Evolutionary conservation across 495 filamentous ascomycete species (phyloP), one percentile per base, ranked within the genome.

Genomic region (Elaphomyces granulatus): DNA sequence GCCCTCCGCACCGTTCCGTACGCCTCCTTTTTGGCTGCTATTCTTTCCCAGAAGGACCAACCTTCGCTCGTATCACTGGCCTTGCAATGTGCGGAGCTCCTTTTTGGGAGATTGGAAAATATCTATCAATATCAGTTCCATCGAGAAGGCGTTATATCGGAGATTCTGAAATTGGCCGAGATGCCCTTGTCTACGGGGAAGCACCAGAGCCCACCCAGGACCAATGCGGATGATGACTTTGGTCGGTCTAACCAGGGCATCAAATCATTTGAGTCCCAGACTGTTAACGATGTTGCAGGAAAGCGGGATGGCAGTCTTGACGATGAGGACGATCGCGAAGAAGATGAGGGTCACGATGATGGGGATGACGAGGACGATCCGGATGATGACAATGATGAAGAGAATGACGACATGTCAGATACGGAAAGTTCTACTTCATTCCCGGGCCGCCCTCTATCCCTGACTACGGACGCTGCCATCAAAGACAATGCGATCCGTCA

Each of bases 61-160:
- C 76, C 83, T 0, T 78, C 80, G 6, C 64, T 99, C 7, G 87
- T 96, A 10, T 81, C 83, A 26, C 78, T 71, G 47, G 90, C 87
- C 12, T 64, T 99, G 14, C 80, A 92, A 48, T 88, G 87, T 32
- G 79, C 87, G 1, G 87, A 96, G 55, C 61, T 96, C 2, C 66
- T 99, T 2, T 70, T 95, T 49, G 76, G 78, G 45, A 79, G 92
- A 12, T 59, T 96, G 8, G 82, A 83, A 35, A 63, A 76, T 19
- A 82, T 96, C 23, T 99, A 99, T 54, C 81, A 83, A 30, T 85
- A 94, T 51, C 92, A 96, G 47, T 93, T 99, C 50, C 90, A 99
- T 53, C 81, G 92, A 3, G 92, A 99, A 60, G 92, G 92, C 30
- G 90, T 99, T 15, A 87, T 99, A 48, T 70, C 82, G 0, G 92